A percentile compares a stretch with the other conserved stretches of the same genome.
These are phyloP conservation scores for Chalaropsis thielavioides DNA, from an alignment of 2,329 filamentous ascomycete species.

Conservation along the genomic window DNA sequence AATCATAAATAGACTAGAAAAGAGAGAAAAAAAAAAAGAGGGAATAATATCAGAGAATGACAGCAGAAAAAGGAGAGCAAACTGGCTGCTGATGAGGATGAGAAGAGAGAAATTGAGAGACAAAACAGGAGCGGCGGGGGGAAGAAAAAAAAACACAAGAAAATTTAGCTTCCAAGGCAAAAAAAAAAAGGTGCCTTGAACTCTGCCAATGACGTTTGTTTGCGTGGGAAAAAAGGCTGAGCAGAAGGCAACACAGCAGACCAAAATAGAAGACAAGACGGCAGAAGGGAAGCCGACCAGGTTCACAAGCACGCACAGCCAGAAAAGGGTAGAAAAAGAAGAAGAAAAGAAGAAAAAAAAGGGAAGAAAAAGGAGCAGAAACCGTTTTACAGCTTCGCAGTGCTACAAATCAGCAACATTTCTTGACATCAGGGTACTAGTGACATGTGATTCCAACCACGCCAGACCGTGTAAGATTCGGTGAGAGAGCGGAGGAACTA, in stretches of 20 bases:
- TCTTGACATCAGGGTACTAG: not conserved
- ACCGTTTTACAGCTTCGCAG: too few relatives aligned
- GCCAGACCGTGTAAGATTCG: not conserved
- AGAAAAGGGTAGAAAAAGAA: too few relatives aligned
- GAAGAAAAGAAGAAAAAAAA: too few relatives aligned
- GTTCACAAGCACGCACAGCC: not conserved
- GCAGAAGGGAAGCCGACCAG: not conserved
- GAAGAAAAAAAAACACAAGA: not conserved
- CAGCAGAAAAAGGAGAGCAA: not conserved
- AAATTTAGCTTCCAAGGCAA: not conserved
- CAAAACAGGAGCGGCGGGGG: not conserved
- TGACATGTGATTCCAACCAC: not conserved
- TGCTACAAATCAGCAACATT: too few relatives aligned
- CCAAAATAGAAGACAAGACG: not conserved
- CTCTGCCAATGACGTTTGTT: not conserved
- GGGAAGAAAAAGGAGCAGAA: too few relatives aligned
- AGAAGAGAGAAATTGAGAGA: not conserved
- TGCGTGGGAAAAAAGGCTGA: not conserved
- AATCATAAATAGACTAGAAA: not conserved
- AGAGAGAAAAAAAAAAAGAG: not conserved
- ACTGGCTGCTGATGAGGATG: not conserved
- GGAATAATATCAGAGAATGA: not conserved
- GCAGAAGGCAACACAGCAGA: not conserved
- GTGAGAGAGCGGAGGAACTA: not conserved
- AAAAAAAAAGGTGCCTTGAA: not conserved